Base-by-base conservation (phyloP, 768 basidiomycete genomes). In the Gloeophyllum trabeum region DNA sequence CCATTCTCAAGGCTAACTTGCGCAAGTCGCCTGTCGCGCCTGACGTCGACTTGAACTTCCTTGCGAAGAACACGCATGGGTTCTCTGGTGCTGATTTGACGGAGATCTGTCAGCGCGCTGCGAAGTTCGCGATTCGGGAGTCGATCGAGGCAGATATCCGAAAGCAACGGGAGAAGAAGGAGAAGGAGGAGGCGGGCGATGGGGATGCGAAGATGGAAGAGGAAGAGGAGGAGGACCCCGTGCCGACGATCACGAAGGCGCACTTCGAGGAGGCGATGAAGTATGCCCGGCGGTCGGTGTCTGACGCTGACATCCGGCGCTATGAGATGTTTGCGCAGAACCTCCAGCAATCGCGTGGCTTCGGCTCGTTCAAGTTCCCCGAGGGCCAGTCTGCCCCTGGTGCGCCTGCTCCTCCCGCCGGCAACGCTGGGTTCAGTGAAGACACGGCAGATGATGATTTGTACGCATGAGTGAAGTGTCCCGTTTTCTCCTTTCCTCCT, bases 231-330 rank as follows among this genome's bases (percentile, higher is more conserved):
- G 74, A 75, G 50, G 79, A 79, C 42, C 89, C 91, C 23, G 94
- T 94, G 52, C 90, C 89, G 4, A 66, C 82, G 55, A 96, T 94
- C 54, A 85, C 89, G 22, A 74, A 64, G 55, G 90, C 82, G 0
- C 94, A 98, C 72, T 98, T 98, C 52, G 94, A 98, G 66, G 94
- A 98, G 65, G 93, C 96, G 2, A 98, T 98, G 93, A 82, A 84
- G 64, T 98, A 76, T 54, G 93, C 96, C 47, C 84, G 96, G 60
- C 84, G 96, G 41, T 97, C 92, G 10, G 94, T 98, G 42, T 92
- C 90, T 10, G 93, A 97, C 57, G 80, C 86, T 49, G 94, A 98
- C 57, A 94, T 98, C 63, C 77, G 93, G 54, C 81, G 93, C 41
- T 99, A 98, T 63, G 94, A 98, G 75, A 92, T 96, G 82, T 98